These are phyloP conservation scores for Aureobasidium sp. DNA, from an alignment of 2,329 filamentous ascomycete species.

Conservation along the genomic window DNA sequence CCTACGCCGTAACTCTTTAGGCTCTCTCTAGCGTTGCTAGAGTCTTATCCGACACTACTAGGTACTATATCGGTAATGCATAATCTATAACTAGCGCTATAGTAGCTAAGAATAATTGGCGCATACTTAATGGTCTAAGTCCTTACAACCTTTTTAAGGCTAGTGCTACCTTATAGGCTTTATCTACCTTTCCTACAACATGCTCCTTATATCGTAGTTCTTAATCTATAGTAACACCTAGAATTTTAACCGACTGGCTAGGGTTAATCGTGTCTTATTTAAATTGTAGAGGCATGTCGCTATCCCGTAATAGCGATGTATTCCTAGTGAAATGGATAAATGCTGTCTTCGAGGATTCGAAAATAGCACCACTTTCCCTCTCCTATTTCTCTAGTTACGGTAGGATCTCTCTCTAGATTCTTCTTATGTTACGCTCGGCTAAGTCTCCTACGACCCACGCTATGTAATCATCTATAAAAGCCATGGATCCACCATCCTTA, in stretches of 20 bases:
- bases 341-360: slow-evolving; percentile 29
- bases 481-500: too few species aligned
- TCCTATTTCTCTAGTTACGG: too few species aligned
- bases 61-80: slow-evolving; percentile 12
- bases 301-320: neutral
- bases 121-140: slow-evolving; percentile 15
- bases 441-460: slow-evolving; percentile 20
- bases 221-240: neutral
- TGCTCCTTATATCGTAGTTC: neutral
- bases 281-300: neutral
- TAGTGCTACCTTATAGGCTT: slow-evolving; percentile 2
- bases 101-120: slow-evolving; percentile 17
- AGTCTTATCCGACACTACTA: neutral
- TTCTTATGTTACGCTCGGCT: slow-evolving; percentile 17
- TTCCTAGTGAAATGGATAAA: slow-evolving; percentile 19
- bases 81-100: slow-evolving; percentile 19
- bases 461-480: too few species aligned
- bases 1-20: neutral
- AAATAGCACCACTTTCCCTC: slow-evolving; percentile 24
- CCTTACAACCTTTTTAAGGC: slow-evolving; percentile 17
- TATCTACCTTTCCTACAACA: neutral
- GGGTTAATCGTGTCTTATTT: neutral
- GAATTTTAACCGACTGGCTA: neutral
- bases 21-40: neutral
- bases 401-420: slow-evolving; percentile 17